A percentile compares a stretch with the other conserved stretches of the same genome.
Conservation (phyloP, 2,329 filamentous ascomycete species). For the Allantophomopsis cytisporea region DNA sequence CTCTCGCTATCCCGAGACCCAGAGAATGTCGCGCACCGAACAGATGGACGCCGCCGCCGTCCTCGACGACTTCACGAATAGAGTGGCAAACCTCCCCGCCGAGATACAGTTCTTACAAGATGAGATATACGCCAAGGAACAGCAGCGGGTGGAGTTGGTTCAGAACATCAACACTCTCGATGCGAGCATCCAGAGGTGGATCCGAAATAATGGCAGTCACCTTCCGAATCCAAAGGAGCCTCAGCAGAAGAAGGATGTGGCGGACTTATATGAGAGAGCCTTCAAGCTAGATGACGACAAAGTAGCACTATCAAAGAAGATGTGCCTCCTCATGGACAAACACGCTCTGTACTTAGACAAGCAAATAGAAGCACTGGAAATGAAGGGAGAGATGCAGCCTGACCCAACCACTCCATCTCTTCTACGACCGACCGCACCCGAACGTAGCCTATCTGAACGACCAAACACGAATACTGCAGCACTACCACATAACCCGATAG, state of each 20-base stretch:
- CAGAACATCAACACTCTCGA: slow-evolving; percentile 61
- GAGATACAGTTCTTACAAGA: slow-evolving; percentile 76
- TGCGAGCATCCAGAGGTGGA: slow-evolving; percentile 65
- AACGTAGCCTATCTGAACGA: slow-evolving; percentile 22
- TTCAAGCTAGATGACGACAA: slow-evolving; percentile 66
- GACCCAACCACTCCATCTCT: slow-evolving; percentile 49
- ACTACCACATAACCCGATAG: slow-evolving; percentile 11
- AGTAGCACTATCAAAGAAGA: slow-evolving; percentile 52
- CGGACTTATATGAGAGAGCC: slow-evolving; percentile 53
- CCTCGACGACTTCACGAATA: slow-evolving; percentile 66
- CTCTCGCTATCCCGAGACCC: neutral
- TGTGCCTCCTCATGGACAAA: slow-evolving; percentile 44
- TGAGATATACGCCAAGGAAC: slow-evolving; percentile 71
- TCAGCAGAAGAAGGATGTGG: slow-evolving; percentile 47
- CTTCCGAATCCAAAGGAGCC: slow-evolving; percentile 66
- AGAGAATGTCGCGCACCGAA: slow-evolving; percentile 25
- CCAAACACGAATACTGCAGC: slow-evolving; percentile 6
- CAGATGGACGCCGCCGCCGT: slow-evolving; percentile 52
- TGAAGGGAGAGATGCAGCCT: slow-evolving; percentile 34
- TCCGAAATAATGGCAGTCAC: slow-evolving; percentile 63
- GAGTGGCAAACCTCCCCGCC: slow-evolving; percentile 65
- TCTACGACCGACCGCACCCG: slow-evolving; percentile 42
- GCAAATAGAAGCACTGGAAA: slow-evolving; percentile 47
- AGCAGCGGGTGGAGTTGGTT: slow-evolving; percentile 54
- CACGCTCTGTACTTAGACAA: slow-evolving; percentile 48